These are phyloP conservation scores for Aspergillus cavernicola DNA, from an alignment of 495 filamentous ascomycete genomes.

Conservation along the genomic window DNA sequence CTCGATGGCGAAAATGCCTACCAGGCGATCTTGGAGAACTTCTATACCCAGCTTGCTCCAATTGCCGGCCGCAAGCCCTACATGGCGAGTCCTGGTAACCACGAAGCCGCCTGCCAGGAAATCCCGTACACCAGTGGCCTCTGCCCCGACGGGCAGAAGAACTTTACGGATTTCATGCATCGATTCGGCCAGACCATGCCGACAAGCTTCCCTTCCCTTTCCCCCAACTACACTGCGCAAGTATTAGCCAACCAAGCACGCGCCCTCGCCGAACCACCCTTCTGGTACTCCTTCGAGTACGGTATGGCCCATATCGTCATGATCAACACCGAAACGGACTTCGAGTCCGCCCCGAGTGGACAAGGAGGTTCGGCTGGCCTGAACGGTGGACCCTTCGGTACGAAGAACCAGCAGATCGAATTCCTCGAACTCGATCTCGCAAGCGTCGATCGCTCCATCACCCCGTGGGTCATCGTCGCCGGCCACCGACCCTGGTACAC, in stretches of 20 bases:
- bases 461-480: conserved; percentile 56
- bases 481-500: conserved; percentile 62
- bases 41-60: conserved; percentile 47
- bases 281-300: conserved; percentile 65
- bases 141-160: conserved; percentile 55
- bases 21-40: conserved; percentile 52
- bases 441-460: conserved; percentile 46
- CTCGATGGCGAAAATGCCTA: conserved; percentile 42
- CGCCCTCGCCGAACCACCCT: conserved; percentile 51
- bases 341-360: conserved; percentile 40
- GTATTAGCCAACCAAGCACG: conserved; percentile 45
- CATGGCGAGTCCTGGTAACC: conserved; percentile 54
- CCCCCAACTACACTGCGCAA: conserved; percentile 43
- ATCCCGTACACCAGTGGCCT: conserved; percentile 39
- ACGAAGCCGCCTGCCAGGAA: conserved; percentile 51
- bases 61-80: conserved; percentile 46
- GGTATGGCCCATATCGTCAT: conserved; percentile 55
- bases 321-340: conserved; percentile 58
- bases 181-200: conserved; percentile 52
- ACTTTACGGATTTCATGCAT: conserved; percentile 58
- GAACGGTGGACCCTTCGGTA: conserved; percentile 51
- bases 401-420: conserved; percentile 26
- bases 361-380: conserved; percentile 43
- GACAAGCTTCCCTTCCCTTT: conserved; percentile 41
- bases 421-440: conserved; percentile 48